Conservation (phyloP, 495 filamentous ascomycete genomes). For the Aspergillus indologenus region DNA sequence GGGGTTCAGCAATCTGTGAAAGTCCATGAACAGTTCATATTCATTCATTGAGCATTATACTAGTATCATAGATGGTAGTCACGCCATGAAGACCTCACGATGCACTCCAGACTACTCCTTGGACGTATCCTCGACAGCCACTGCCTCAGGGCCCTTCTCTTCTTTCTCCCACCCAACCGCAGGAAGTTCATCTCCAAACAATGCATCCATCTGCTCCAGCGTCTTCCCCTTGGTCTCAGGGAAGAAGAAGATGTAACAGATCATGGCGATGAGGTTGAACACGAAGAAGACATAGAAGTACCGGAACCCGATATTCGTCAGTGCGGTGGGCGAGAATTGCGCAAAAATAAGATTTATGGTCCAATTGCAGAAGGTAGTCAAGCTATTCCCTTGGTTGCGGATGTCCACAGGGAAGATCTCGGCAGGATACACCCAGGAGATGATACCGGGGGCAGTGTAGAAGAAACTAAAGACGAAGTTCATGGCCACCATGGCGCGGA, state of each 20-base stretch:
- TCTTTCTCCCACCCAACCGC: background rate
- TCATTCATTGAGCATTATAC: too few species aligned
- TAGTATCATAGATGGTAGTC: too few species aligned
- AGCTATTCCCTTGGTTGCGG: constrained; percentile 46
- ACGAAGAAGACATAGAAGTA: constrained; percentile 51
- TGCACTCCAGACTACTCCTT: background rate
- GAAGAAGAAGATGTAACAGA: constrained; percentile 42
- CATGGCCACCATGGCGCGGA: constrained; percentile 20
- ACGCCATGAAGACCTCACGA: too few species aligned
- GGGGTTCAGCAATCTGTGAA: too few species aligned
- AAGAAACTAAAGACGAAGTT: constrained; percentile 20
- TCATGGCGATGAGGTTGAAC: constrained; percentile 40
- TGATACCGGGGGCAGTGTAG: constrained; percentile 38
- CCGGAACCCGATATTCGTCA: constrained; percentile 42
- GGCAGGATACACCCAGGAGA: constrained; percentile 55
- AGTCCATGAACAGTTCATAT: too few species aligned
- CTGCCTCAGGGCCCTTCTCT: background rate
- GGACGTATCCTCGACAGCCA: background rate
- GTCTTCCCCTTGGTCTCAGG: constrained; percentile 50
- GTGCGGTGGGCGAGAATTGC: constrained; percentile 48
- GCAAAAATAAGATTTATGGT: constrained; percentile 50
- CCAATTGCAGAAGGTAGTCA: constrained; percentile 52
- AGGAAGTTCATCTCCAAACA: constrained; percentile 40
- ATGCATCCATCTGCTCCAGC: constrained; percentile 51
- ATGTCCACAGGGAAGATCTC: constrained; percentile 54